Evolutionary conservation across 495 filamentous ascomycete genomes (phyloP).

Genomic region (Tirmania nivea): DNA sequence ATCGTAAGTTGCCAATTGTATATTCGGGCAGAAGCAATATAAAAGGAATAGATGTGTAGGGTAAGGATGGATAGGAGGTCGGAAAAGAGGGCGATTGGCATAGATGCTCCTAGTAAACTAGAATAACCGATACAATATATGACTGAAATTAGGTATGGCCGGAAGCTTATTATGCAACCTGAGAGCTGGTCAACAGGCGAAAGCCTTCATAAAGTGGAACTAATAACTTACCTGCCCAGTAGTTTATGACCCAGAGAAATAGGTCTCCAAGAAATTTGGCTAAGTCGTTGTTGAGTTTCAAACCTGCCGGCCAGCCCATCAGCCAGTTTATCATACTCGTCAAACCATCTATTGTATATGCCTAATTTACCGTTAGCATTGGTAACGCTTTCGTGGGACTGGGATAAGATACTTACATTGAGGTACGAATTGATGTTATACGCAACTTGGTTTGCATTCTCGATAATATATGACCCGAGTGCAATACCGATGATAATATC

Average conservation of each 20-base stretch:
- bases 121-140: slow-evolving; percentile 89
- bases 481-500: slow-evolving; percentile 98
- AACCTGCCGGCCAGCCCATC: slow-evolving; percentile 90
- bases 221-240: slow-evolving; percentile 40
- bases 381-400: neutral
- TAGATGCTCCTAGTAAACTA: slow-evolving; percentile 82
- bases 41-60: slow-evolving; percentile 96
- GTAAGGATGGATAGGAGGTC: slow-evolving; percentile 83
- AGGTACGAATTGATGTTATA: slow-evolving; percentile 59
- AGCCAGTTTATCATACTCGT: slow-evolving; percentile 84
- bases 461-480: slow-evolving; percentile 86
- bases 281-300: slow-evolving; percentile 92
- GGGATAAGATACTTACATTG: slow-evolving; percentile 20
- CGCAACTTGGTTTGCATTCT: slow-evolving; percentile 73
- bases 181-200: neutral
- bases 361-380: slow-evolving; percentile 1
- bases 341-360: slow-evolving; percentile 75
- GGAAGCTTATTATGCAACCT: slow-evolving; percentile 30
- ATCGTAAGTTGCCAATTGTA: slow-evolving; percentile 98
- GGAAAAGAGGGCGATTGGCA: slow-evolving; percentile 92
- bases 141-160: slow-evolving; percentile 59
- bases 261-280: slow-evolving; percentile 82
- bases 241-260: slow-evolving; percentile 95
- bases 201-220: neutral
- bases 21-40: slow-evolving; percentile 85